A percentile compares a stretch with the other conserved stretches of the same genome.
Conservation (phyloP, 176 grass and related monocot species). For the Panicum miliaceum region DNA sequence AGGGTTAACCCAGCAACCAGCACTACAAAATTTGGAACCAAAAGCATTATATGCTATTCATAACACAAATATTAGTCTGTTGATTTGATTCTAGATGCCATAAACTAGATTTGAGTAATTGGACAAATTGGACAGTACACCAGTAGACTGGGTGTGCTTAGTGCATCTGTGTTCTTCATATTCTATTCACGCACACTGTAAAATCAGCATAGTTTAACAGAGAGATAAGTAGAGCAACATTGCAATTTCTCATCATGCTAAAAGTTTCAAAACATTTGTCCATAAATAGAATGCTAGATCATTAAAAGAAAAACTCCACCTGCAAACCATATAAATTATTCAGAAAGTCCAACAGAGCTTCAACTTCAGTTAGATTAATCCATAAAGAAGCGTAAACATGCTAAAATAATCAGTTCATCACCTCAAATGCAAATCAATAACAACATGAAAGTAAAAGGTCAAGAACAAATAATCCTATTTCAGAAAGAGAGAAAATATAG, state of each 20-base stretch:
- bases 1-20: background rate
- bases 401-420: background rate
- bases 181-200: background rate
- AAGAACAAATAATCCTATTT: background rate
- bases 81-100: background rate
- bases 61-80: background rate
- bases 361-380: background rate
- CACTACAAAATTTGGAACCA: background rate
- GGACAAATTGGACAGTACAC: background rate
- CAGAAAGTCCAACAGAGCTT: background rate
- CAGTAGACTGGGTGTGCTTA: background rate
- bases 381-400: background rate
- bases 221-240: background rate
- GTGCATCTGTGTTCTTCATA: background rate
- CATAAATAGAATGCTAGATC: constrained; percentile 7
- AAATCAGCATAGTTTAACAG: background rate
- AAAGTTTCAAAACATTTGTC: background rate
- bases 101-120: background rate
- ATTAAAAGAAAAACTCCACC: background rate
- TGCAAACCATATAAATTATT: background rate
- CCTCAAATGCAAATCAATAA: background rate
- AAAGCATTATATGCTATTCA: background rate
- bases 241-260: background rate
- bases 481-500: background rate
- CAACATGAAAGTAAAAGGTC: background rate